Conservation (phyloP, 2,329 filamentous ascomycete genomes). For the Aspergillus caelatus region DNA sequence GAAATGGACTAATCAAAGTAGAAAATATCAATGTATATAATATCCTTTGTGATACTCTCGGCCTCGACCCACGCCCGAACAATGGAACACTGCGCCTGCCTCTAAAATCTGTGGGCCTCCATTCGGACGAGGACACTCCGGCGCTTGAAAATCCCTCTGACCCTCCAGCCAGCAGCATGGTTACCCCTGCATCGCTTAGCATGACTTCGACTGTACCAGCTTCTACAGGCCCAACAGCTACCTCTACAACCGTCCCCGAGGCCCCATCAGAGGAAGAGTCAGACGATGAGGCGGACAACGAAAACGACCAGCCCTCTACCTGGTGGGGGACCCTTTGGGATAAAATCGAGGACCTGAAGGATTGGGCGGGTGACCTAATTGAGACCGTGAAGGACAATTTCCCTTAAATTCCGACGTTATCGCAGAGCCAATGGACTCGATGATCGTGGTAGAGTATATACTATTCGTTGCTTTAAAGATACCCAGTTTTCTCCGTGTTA, state of each 20-base stretch:
- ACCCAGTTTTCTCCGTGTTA: not conserved
- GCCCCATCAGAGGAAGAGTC: slow-evolving; percentile 8
- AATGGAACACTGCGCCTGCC: slow-evolving; percentile 75
- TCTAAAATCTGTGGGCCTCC: slow-evolving; percentile 47
- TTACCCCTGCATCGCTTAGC: not conserved
- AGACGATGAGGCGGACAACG: slow-evolving; percentile 19
- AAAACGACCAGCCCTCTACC: slow-evolving; percentile 23
- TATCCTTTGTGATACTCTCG: slow-evolving; percentile 85
- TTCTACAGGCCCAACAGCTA: slow-evolving; percentile 6
- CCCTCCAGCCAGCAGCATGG: slow-evolving; percentile 26
- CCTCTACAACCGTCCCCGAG: slow-evolving; percentile 2
- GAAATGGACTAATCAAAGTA: slow-evolving; percentile 39
- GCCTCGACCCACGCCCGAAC: slow-evolving; percentile 72
- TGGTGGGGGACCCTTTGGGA: slow-evolving; percentile 40
- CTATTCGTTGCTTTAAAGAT: not conserved
- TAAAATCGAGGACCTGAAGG: slow-evolving; percentile 38
- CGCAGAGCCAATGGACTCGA: not conserved
- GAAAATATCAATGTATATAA: slow-evolving; percentile 97
- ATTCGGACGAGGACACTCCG: slow-evolving; percentile 44
- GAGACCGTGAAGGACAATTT: slow-evolving; percentile 34
- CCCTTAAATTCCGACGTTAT: not conserved
- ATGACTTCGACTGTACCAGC: not conserved
- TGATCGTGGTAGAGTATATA: not conserved
- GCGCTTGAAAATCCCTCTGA: slow-evolving; percentile 36
- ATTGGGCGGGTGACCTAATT: slow-evolving; percentile 40